These are phyloP conservation scores for Rhynchospora pubera DNA, from an alignment of 176 grass and related monocot genomes.

Conservation along the genomic window DNA sequence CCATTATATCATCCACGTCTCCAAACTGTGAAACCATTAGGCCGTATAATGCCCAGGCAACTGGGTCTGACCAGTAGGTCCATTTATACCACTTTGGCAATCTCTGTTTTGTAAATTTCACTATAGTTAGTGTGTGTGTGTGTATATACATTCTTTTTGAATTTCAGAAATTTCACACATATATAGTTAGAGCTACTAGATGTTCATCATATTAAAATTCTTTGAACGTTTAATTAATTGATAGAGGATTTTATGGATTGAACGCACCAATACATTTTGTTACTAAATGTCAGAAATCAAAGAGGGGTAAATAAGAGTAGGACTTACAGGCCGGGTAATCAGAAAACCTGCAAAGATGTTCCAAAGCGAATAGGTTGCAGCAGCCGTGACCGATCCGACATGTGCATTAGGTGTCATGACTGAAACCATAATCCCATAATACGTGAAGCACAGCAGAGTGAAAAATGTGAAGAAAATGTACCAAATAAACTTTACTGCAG, in stretches of 20 bases:
- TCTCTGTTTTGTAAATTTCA: slow-evolving; percentile 20
- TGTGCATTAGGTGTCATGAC: slow-evolving; percentile 70
- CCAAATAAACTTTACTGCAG: slow-evolving; percentile 70
- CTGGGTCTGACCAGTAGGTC: slow-evolving; percentile 27
- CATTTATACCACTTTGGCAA: slow-evolving; percentile 28
- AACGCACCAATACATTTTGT: background rate
- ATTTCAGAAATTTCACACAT: too few relatives aligned
- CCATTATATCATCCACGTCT: slow-evolving; percentile 8
- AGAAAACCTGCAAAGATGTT: slow-evolving; percentile 71
- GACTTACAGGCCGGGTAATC: slow-evolving; percentile 59
- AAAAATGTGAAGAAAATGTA: slow-evolving; percentile 84
- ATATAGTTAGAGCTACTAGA: too few relatives aligned
- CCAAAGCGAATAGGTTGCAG: slow-evolving; percentile 64
- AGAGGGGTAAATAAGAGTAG: background rate
- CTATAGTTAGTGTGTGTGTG: background rate
- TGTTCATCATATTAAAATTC: too few relatives aligned
- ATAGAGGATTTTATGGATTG: too few relatives aligned
- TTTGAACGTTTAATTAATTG: too few relatives aligned
- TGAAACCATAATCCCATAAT: slow-evolving; percentile 83
- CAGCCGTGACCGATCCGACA: slow-evolving; percentile 42
- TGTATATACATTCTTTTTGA: too few relatives aligned
- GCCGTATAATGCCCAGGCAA: slow-evolving; percentile 25
- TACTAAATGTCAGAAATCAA: background rate
- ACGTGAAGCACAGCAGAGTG: slow-evolving; percentile 92
- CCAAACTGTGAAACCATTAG: slow-evolving; percentile 23